Percentiles rank a stretch among this genome's conserved stretches.
phyloP scores from a whole-genome alignment of 768 basidiomycete species.

The Mycena albidolilacea region DNA sequence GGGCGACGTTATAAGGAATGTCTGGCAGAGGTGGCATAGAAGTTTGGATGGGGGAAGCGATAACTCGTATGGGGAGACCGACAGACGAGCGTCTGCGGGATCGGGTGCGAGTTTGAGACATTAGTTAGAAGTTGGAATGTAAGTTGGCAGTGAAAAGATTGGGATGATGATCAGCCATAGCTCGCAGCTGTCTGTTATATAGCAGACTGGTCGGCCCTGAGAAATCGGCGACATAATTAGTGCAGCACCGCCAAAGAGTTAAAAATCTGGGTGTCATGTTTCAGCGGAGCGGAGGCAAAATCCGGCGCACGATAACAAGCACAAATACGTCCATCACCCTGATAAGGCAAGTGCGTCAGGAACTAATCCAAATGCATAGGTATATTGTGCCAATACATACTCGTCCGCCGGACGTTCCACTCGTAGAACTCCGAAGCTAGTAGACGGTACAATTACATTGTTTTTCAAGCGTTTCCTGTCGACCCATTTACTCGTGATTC shows the following conservation, averaged over 20 bases:
- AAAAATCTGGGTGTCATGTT: conserved; percentile 18
- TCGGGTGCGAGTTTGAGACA: conserved; percentile 38
- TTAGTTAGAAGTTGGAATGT: conserved; percentile 16
- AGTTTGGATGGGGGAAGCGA: conserved; percentile 37
- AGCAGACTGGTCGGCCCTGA: background rate
- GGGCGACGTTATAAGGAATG: conserved; percentile 34
- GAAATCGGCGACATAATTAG: conserved; percentile 13
- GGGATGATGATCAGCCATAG: conserved; percentile 15
- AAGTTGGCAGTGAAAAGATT: conserved; percentile 1
- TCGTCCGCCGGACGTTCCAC: too few relatives aligned
- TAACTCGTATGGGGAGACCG: conserved; percentile 30
- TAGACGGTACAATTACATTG: too few relatives aligned
- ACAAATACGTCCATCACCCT: background rate
- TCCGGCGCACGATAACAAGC: background rate
- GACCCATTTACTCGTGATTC: too few relatives aligned
- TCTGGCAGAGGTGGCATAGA: conserved; percentile 38
- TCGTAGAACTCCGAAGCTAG: too few relatives aligned
- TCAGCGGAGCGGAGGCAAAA: conserved; percentile 10
- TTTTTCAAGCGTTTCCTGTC: too few relatives aligned
- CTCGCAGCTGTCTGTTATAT: conserved; percentile 31
- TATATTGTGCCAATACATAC: too few relatives aligned
- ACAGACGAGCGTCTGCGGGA: conserved; percentile 34
- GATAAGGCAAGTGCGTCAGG: background rate
- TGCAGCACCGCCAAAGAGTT: conserved; percentile 20
- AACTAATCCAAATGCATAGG: too few relatives aligned